Conservation (phyloP, 2,329 filamentous ascomycete species). For the Emmonsiellopsis sp. region DNA sequence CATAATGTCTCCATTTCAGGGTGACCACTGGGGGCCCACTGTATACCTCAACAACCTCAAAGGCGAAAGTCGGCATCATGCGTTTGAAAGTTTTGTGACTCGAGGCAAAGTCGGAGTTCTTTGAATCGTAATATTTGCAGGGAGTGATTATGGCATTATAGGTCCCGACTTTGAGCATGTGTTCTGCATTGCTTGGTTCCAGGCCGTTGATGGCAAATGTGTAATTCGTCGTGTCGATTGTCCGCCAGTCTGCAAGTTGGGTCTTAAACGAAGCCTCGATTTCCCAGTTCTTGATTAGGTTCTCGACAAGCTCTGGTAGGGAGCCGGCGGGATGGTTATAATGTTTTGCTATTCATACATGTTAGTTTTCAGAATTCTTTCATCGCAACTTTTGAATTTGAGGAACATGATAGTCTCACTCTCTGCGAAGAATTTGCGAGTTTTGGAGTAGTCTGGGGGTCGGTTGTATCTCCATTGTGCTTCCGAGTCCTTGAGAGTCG, state of each 20-base stretch:
- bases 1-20: conserved; percentile 63
- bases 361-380: background rate
- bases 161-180: conserved; percentile 60
- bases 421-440: conserved; percentile 49
- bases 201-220: conserved; percentile 57
- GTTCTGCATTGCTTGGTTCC: conserved; percentile 46
- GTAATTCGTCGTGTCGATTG: conserved; percentile 52
- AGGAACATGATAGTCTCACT: conserved; percentile 32
- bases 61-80: conserved; percentile 65
- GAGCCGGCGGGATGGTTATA: conserved; percentile 47
- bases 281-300: conserved; percentile 66
- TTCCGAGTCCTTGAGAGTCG: conserved; percentile 45
- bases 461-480: conserved; percentile 53
- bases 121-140: conserved; percentile 56
- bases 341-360: conserved; percentile 42
- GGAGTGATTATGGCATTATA: conserved; percentile 59
- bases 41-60: conserved; percentile 62
- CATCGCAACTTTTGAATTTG: conserved; percentile 16
- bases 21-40: conserved; percentile 53
- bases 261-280: conserved; percentile 62
- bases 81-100: conserved; percentile 64
- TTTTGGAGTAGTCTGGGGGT: conserved; percentile 57
- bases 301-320: conserved; percentile 55
- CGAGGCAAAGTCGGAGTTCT: conserved; percentile 51
- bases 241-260: conserved; percentile 54